phyloP scores from a whole-genome alignment of 169 alveolate genomes.

The Plasmodium adleri region DNA sequence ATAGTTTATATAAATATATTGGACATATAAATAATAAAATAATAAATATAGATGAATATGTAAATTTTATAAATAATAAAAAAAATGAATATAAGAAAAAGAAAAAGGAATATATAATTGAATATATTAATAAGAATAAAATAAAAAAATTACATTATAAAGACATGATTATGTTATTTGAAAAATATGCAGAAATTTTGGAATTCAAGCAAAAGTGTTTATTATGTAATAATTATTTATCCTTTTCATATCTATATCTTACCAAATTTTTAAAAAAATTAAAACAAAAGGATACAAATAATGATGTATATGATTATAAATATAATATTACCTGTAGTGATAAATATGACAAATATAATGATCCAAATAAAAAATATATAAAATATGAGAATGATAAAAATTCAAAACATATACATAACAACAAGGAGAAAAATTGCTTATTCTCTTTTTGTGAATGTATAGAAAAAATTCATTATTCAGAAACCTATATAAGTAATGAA shows the following conservation, averaged over 20 bases:
- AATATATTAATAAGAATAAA: slow-evolving; percentile 46
- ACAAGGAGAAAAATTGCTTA: neutral
- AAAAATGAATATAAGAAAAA: slow-evolving; percentile 66
- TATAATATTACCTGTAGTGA: neutral
- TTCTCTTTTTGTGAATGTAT: slow-evolving; percentile 45
- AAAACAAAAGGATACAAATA: neutral
- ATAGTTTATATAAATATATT: neutral
- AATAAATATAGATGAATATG: slow-evolving; percentile 60
- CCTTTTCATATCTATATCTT: slow-evolving; percentile 39
- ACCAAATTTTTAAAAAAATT: slow-evolving; percentile 5
- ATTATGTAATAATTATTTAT: slow-evolving; percentile 60
- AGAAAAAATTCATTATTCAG: slow-evolving; percentile 61
- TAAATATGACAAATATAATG: neutral
- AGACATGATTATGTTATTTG: slow-evolving; percentile 55
- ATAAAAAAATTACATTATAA: slow-evolving; percentile 60
- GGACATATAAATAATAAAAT: slow-evolving; percentile 1
- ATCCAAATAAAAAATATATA: neutral
- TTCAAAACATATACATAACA: neutral
- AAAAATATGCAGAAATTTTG: slow-evolving; percentile 41
- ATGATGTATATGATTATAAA: neutral
- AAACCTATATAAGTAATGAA: slow-evolving; percentile 41
- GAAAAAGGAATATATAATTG: slow-evolving; percentile 66
- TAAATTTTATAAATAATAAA: slow-evolving; percentile 50
- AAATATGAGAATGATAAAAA: neutral
- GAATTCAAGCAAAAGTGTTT: slow-evolving; percentile 52